Evolutionary conservation across 2,329 filamentous ascomycete genomes (phyloP).

Genomic region (Xylaria sp.): DNA sequence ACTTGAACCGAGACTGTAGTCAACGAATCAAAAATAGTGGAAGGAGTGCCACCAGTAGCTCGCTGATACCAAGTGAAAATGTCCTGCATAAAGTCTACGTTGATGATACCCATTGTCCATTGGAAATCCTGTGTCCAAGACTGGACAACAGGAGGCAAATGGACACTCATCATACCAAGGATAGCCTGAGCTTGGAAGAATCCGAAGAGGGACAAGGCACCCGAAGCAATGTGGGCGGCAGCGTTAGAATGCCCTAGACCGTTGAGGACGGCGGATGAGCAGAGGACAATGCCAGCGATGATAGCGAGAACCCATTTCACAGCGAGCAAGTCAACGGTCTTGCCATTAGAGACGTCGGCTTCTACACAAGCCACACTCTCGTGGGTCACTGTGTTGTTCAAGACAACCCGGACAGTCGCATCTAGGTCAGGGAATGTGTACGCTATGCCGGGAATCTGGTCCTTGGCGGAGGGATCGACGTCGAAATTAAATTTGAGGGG

Average conservation of each 20-base stretch:
- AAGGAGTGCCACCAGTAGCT: constrained; percentile 78
- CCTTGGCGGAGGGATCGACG: constrained; percentile 55
- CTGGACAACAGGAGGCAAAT: constrained; percentile 78
- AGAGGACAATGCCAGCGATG: constrained; percentile 75
- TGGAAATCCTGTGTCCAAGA: constrained; percentile 92
- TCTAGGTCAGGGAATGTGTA: constrained; percentile 85
- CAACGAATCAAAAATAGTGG: constrained; percentile 73
- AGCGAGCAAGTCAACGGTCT: constrained; percentile 79
- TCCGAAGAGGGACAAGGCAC: constrained; percentile 80
- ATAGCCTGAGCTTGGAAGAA: constrained; percentile 90
- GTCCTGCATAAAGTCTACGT: constrained; percentile 75
- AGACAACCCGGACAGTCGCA: constrained; percentile 74
- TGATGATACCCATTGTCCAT: constrained; percentile 91
- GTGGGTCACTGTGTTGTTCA: constrained; percentile 66
- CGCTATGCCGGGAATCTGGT: constrained; percentile 74
- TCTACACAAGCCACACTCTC: constrained; percentile 77
- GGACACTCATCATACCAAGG: constrained; percentile 76
- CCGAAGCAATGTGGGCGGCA: constrained; percentile 83
- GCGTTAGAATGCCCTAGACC: constrained; percentile 86
- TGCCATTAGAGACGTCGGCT: constrained; percentile 79
- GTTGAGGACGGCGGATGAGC: constrained; percentile 80
- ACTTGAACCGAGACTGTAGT: constrained; percentile 75
- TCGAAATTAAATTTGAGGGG: constrained; percentile 74
- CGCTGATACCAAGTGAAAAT: constrained; percentile 90
- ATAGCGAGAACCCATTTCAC: constrained; percentile 82